phyloP scores from a whole-genome alignment of 1,284 basidiomycete genomes.

The Leccinum fallax region DNA sequence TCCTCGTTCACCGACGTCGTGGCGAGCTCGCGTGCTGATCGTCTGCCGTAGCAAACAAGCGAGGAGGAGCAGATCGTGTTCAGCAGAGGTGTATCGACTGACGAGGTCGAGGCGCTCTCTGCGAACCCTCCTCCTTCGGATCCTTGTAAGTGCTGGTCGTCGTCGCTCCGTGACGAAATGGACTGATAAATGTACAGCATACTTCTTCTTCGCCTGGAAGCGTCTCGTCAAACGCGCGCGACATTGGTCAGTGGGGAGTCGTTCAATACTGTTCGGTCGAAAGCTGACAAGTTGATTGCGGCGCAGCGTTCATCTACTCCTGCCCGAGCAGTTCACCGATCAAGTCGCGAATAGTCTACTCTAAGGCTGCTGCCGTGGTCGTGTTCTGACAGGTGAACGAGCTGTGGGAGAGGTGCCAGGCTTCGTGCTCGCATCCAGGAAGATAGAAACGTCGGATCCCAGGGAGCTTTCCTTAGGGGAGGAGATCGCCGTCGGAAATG shows the following conservation, averaged over 20 bases:
- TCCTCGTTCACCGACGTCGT: not conserved
- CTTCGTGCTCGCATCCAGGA: too few relatives aligned
- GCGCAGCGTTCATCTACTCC: slow-evolving; percentile 82
- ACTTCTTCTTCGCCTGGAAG: slow-evolving; percentile 77
- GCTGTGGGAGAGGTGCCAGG: slow-evolving; percentile 44
- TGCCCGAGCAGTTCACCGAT: slow-evolving; percentile 81
- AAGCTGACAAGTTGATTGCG: slow-evolving; percentile 5
- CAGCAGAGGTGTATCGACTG: slow-evolving; percentile 33
- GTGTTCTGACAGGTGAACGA: slow-evolving; percentile 60
- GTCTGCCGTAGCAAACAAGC: slow-evolving; percentile 57
- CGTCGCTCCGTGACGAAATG: slow-evolving; percentile 7
- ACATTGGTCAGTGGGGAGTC: slow-evolving; percentile 50
- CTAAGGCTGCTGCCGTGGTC: slow-evolving; percentile 57
- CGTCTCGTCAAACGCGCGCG: slow-evolving; percentile 45
- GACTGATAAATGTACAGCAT: slow-evolving; percentile 43
- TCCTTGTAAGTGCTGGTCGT: slow-evolving; percentile 42
- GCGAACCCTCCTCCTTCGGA: slow-evolving; percentile 55
- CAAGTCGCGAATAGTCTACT: slow-evolving; percentile 86
- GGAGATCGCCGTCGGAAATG: too few relatives aligned
- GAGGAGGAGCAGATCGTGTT: slow-evolving; percentile 48
- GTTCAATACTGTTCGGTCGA: slow-evolving; percentile 1
- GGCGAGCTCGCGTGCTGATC: slow-evolving; percentile 1
- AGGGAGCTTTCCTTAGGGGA: too few relatives aligned
- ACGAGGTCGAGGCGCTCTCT: slow-evolving; percentile 47
- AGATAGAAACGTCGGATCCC: too few relatives aligned